phyloP scores from a whole-genome alignment of 345 rosid genomes.

The Ailanthus altissimus region DNA sequence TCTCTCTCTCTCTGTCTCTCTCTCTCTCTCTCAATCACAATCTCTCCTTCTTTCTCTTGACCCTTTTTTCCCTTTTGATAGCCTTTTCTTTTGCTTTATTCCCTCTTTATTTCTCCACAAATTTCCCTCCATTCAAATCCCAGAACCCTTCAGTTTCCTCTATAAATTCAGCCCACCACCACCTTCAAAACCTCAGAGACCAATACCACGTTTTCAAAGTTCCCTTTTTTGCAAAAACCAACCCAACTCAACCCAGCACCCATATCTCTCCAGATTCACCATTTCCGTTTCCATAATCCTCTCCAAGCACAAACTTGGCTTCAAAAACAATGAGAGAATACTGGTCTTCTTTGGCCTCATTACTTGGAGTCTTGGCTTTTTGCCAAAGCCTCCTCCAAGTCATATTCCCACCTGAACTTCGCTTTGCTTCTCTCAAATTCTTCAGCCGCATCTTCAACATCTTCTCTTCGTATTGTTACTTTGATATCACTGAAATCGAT shows the following conservation, averaged over 20 bases:
- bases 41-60: neutral
- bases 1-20: neutral
- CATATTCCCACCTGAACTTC: slow-evolving; percentile 87
- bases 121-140: slow-evolving; percentile 9
- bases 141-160: slow-evolving; percentile 14
- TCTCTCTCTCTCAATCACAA: neutral
- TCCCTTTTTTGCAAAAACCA: neutral
- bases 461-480: slow-evolving; percentile 74
- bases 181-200: no score
- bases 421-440: slow-evolving; percentile 62
- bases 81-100: slow-evolving; percentile 18
- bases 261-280: neutral
- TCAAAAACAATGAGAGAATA: slow-evolving; percentile 58
- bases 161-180: slow-evolving; percentile 24
- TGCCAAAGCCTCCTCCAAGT: slow-evolving; percentile 69
- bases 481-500: slow-evolving; percentile 91
- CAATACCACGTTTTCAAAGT: no score
- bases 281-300: slow-evolving; percentile 4
- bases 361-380: slow-evolving; percentile 84
- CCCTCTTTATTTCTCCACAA: slow-evolving; percentile 1
- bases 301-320: neutral
- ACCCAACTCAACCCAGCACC: neutral
- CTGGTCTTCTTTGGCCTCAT: slow-evolving; percentile 81
- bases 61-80: slow-evolving; percentile 9
- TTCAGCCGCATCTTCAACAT: slow-evolving; percentile 50